Evolutionary conservation across 2,329 filamentous ascomycete genomes (phyloP).

Genomic region (Trichoderma sp.): DNA sequence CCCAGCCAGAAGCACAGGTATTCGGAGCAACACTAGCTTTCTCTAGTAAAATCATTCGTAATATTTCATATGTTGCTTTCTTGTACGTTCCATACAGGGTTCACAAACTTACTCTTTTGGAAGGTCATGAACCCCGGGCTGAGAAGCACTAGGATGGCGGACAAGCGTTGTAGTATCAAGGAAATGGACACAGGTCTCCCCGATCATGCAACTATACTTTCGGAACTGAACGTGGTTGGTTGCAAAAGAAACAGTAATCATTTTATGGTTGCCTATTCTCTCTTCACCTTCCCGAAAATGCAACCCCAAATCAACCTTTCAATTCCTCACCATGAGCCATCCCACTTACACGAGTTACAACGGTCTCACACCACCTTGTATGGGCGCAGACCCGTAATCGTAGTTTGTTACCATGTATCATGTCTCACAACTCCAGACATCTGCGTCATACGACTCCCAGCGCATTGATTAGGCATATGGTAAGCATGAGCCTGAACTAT

Average conservation of each 20-base stretch:
- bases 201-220: neutral
- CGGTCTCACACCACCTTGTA: neutral
- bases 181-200: neutral
- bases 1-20: neutral
- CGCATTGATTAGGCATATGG: neutral
- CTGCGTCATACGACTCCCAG: neutral
- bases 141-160: neutral
- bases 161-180: neutral
- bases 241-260: neutral
- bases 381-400: neutral
- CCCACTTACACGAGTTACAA: neutral
- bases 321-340: neutral
- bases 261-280: neutral
- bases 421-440: neutral
- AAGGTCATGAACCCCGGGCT: neutral
- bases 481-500: neutral
- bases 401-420: neutral
- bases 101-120: neutral
- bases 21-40: neutral
- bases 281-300: neutral
- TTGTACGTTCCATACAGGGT: neutral
- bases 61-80: neutral
- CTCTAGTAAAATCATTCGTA: neutral
- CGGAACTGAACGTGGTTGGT: neutral
- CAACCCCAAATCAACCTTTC: neutral